Percentiles rank a stretch among this genome's conserved stretches.
These are phyloP conservation scores for Citrus trifoliata DNA, from an alignment of 345 rosid species.

Conservation along the genomic window DNA sequence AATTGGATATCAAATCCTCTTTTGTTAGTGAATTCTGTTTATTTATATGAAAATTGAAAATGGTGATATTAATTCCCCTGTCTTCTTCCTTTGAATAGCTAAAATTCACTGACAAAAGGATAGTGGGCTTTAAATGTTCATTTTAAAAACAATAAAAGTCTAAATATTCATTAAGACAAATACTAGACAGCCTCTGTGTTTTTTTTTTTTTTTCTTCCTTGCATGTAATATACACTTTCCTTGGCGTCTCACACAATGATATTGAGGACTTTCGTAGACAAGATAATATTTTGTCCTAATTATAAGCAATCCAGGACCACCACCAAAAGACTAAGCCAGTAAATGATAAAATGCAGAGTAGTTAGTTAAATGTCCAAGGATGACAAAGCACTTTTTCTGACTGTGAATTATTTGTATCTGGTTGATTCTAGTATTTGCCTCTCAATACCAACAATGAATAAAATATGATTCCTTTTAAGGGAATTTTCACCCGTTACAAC, in stretches of 20 bases:
- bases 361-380: conserved; percentile 11
- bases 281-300: conserved; percentile 6
- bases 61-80: too few species aligned
- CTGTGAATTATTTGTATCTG: background rate
- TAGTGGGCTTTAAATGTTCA: too few species aligned
- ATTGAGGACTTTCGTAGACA: too few species aligned
- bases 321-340: background rate
- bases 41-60: too few species aligned
- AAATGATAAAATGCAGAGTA: background rate
- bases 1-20: too few species aligned
- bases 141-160: too few species aligned
- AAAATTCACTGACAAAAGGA: too few species aligned
- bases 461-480: background rate
- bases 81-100: too few species aligned
- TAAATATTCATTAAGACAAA: too few species aligned
- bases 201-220: too few species aligned
- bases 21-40: too few species aligned
- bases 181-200: too few species aligned
- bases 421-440: background rate
- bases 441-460: background rate
- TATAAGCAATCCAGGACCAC: conserved; percentile 6
- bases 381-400: background rate
- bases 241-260: background rate
- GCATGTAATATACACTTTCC: background rate
- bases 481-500: background rate